These are phyloP conservation scores for Metschnikowia anglica DNA, from an alignment of 805 yeast species.

Conservation along the genomic window DNA sequence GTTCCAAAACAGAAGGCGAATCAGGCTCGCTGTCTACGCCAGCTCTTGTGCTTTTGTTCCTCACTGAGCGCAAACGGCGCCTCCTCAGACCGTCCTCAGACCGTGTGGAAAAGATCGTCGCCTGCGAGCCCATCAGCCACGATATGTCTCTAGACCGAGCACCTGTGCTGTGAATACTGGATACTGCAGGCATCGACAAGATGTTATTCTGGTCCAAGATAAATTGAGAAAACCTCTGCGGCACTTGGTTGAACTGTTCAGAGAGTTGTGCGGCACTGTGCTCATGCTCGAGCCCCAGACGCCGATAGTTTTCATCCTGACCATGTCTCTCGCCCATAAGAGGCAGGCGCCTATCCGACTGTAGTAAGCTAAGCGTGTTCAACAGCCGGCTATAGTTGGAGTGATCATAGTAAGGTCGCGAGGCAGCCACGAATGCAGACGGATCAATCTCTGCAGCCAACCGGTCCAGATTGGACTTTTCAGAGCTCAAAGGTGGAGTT, in stretches of 20 bases:
- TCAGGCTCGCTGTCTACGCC: neutral
- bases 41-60: neutral
- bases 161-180: constrained; percentile 4
- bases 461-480: neutral
- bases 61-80: neutral
- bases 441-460: constrained; percentile 13
- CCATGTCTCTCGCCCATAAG: neutral
- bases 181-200: neutral
- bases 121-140: constrained; percentile 43
- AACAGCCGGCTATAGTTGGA: constrained; percentile 17
- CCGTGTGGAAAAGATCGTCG: constrained; percentile 45
- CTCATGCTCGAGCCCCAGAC: neutral
- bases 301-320: too few species aligned
- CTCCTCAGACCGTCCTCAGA: constrained; percentile 17
- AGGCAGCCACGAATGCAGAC: constrained; percentile 11
- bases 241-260: constrained; percentile 33
- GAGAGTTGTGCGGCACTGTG: constrained; percentile 1
- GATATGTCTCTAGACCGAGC: constrained; percentile 29
- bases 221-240: constrained; percentile 41
- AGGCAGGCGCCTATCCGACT: neutral
- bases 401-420: constrained; percentile 14
- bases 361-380: constrained; percentile 17
- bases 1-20: constrained; percentile 14
- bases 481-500: too few species aligned
- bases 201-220: constrained; percentile 34